These are phyloP conservation scores for Iodosphaeria phyllophila DNA, from an alignment of 2,329 filamentous ascomycete genomes.

Conservation along the genomic window DNA sequence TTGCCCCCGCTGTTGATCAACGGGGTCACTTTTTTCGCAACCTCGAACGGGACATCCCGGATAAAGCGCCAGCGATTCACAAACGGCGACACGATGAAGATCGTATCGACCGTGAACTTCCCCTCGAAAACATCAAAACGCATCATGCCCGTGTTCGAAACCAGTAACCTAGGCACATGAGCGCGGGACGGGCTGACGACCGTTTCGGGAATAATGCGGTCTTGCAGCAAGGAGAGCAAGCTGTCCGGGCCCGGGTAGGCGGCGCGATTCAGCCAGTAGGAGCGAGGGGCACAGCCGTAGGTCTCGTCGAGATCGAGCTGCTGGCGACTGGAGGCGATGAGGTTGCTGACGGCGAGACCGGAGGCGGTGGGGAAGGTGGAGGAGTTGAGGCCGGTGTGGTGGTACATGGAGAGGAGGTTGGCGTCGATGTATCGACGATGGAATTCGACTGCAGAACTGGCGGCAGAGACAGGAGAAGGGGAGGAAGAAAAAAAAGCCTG, in stretches of 20 bases:
- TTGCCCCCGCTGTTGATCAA: conserved; percentile 35
- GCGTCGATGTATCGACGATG: conserved; percentile 80
- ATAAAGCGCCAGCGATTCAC: conserved; percentile 60
- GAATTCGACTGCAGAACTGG: conserved; percentile 35
- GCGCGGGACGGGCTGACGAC: conserved; percentile 37
- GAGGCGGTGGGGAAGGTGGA: conserved; percentile 58
- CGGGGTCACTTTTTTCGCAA: conserved; percentile 49
- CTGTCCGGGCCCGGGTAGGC: conserved; percentile 56
- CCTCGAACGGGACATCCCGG: conserved; percentile 60
- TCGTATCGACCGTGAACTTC: conserved; percentile 71
- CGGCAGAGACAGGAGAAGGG: conserved; percentile 11
- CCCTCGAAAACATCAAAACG: conserved; percentile 94
- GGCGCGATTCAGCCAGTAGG: conserved; percentile 66
- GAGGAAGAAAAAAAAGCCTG: no score
- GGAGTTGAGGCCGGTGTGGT: conserved; percentile 58
- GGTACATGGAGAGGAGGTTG: conserved; percentile 67
- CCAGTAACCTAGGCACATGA: conserved; percentile 46
- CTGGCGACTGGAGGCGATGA: conserved; percentile 52
- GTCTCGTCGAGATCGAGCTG: conserved; percentile 51
- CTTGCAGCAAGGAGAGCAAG: conserved; percentile 66
- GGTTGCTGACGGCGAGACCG: conserved; percentile 50
- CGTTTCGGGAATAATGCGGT: conserved; percentile 52
- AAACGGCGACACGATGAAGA: conserved; percentile 78
- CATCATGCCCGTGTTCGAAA: conserved; percentile 79
- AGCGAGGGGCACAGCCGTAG: conserved; percentile 68